Base-by-base conservation (phyloP, 2,329 filamentous ascomycete genomes). In the Penicillium sp. region DNA sequence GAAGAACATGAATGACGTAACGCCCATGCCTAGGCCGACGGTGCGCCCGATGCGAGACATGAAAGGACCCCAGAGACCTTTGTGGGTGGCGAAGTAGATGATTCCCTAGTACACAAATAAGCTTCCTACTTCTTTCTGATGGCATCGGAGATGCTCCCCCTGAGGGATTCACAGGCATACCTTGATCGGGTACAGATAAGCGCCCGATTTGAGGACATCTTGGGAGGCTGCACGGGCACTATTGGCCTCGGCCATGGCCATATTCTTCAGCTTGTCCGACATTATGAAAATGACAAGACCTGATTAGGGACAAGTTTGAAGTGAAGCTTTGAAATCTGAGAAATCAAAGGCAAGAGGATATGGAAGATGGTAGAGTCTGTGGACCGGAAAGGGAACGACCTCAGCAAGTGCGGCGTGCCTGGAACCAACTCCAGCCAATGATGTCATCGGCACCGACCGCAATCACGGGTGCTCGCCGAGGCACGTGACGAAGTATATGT, bases 101-200 rank as follows among this genome's bases (percentile, higher is more conserved):
- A 89, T 84, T 28, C 88, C 88, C 85, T 88, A 59, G 2, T 45
- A 35, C 1, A 2, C 17, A n/a, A 15, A 26, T 40, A 1, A 50
- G 51, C 9, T 33, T 49, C 35, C 10, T 35, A 35, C 15, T 7
- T 49, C 35, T 13, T 35, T 38, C 15, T 7, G 24, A 3, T 42
- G 44, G n/a, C 28, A n/a, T 10, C 13, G 13, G 30, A 28, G 15
- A 13, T 26, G 5, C 4, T 15, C 13, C 7, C 13, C 2, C 7
- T 28, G 9, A 17, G 30, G 38, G 15, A 35, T 35, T 22, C 42
- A 56, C 71, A 60, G 22, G 7, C 51, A n/a, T 75, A 85, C 86
- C 76, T 86, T 93, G 78, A 97, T 84, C 28, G 94, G 94, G 78
- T 97, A 97, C 65, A 96, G 78, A 74, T 95, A 97, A 26, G 93